Conservation (phyloP, 139 green algal genomes). For the Nannochloris sp. region DNA sequence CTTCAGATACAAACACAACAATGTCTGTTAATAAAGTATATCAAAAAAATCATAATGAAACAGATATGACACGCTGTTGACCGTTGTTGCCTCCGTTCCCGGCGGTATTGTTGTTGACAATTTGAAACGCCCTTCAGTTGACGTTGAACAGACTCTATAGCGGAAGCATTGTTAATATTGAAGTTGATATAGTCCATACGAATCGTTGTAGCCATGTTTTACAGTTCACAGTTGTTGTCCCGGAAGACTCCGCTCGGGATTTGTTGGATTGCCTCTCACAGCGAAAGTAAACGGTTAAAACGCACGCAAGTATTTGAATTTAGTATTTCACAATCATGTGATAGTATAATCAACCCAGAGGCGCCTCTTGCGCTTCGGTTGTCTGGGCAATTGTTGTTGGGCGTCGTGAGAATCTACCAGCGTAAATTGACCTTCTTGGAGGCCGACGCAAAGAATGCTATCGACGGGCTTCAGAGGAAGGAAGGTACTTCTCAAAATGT, state of each 20-base stretch:
- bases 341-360: conserved; percentile 88
- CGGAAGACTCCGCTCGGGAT: conserved; percentile 83
- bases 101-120: too few relatives aligned
- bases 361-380: conserved; percentile 87
- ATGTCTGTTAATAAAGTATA: too few relatives aligned
- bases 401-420: conserved; percentile 85
- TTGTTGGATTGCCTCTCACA: conserved; percentile 91
- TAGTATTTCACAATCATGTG: conserved; percentile 28
- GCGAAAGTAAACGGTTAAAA: conserved; percentile 72
- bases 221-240: conserved; percentile 76
- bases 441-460: conserved; percentile 54
- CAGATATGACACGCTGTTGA: too few relatives aligned
- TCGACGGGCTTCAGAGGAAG: conserved; percentile 55
- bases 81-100: too few relatives aligned
- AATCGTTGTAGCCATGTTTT: conserved; percentile 62
- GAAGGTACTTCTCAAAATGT: conserved; percentile 27
- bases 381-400: conserved; percentile 90
- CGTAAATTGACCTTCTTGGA: conserved; percentile 70
- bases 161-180: too few relatives aligned
- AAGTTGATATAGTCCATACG: too few relatives aligned
- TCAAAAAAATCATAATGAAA: too few relatives aligned
- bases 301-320: conserved; percentile 31
- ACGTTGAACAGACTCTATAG: too few relatives aligned
- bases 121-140: too few relatives aligned
- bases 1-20: too few relatives aligned